Evolutionary conservation across 2,329 filamentous ascomycete genomes (phyloP).

Genomic region (Aspergillus tanneri): DNA sequence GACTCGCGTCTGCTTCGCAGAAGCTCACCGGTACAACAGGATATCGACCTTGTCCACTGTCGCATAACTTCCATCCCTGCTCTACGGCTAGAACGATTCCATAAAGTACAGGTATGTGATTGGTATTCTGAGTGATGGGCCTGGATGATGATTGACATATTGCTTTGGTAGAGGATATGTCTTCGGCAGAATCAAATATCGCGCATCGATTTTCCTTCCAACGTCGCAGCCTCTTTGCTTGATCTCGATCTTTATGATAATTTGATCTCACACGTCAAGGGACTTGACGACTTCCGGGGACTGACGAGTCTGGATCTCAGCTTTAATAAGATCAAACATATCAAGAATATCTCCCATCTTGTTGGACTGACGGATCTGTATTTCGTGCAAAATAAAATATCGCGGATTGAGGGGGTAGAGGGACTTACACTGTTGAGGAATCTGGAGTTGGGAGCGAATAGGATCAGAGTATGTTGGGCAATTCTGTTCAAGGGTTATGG

Average conservation of each 20-base stretch:
- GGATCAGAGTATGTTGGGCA: constrained; percentile 68
- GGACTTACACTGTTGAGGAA: constrained; percentile 72
- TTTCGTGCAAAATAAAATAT: constrained; percentile 93
- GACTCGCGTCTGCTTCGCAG: background rate
- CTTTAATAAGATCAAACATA: constrained; percentile 99
- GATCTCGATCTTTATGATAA: constrained; percentile 98
- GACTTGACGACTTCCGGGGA: constrained; percentile 72
- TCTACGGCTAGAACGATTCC: constrained; percentile 81
- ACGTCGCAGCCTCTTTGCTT: constrained; percentile 64
- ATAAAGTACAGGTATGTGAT: constrained; percentile 58
- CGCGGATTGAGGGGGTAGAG: constrained; percentile 79
- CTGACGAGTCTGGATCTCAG: constrained; percentile 83
- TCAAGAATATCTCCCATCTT: constrained; percentile 81
- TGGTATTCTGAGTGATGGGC: background rate
- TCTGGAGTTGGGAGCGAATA: constrained; percentile 87
- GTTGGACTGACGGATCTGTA: constrained; percentile 78
- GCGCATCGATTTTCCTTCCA: constrained; percentile 70
- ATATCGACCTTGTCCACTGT: constrained; percentile 88
- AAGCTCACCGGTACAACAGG: constrained; percentile 45
- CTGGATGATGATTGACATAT: constrained; percentile 2
- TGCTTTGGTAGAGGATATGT: constrained; percentile 62
- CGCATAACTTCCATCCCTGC: constrained; percentile 75
- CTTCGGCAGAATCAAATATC: constrained; percentile 90
- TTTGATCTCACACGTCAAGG: constrained; percentile 80
- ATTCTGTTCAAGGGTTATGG: too few species aligned